Evolutionary conservation across 2,329 filamentous ascomycete species (phyloP).

Genomic region (Penicillium sp.): DNA sequence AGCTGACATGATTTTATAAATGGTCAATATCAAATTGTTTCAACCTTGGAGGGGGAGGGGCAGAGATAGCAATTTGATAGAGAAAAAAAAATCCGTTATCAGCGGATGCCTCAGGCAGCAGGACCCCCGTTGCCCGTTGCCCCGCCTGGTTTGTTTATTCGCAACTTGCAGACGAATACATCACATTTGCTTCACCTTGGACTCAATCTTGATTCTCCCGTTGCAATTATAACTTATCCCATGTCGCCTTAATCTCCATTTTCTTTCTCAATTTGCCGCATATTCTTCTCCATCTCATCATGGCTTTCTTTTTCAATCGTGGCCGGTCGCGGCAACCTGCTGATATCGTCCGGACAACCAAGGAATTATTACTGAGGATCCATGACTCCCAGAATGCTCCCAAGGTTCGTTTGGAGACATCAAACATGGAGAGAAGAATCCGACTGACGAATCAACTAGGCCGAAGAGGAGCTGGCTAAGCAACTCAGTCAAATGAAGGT

Average conservation of each 20-base stretch:
- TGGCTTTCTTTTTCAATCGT: conserved; percentile 70
- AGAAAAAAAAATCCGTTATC: conserved; percentile 29
- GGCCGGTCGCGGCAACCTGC: conserved; percentile 60
- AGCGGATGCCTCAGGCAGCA: conserved; percentile 20
- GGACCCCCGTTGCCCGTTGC: conserved; percentile 16
- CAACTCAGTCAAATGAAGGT: conserved; percentile 88
- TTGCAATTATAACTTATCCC: neutral
- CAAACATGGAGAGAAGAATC: conserved; percentile 56
- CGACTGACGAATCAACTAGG: conserved; percentile 62
- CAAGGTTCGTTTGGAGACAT: conserved; percentile 50
- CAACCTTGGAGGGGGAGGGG: conserved; percentile 18
- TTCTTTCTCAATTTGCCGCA: conserved; percentile 13
- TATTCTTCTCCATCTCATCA: conserved; percentile 33
- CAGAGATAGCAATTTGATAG: conserved; percentile 17
- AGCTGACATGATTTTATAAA: conserved; percentile 29
- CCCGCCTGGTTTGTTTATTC: conserved; percentile 30
- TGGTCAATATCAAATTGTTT: conserved; percentile 3
- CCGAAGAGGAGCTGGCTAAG: conserved; percentile 80
- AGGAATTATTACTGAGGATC: conserved; percentile 61
- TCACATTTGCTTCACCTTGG: conserved; percentile 9
- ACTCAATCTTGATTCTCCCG: neutral
- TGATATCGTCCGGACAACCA: conserved; percentile 62
- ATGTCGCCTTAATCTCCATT: conserved; percentile 10
- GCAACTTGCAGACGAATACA: conserved; percentile 11
- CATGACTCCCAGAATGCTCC: conserved; percentile 56